Base-by-base conservation (phyloP, 768 basidiomycete genomes). In the Rhizopogon vesiculosus region DNA sequence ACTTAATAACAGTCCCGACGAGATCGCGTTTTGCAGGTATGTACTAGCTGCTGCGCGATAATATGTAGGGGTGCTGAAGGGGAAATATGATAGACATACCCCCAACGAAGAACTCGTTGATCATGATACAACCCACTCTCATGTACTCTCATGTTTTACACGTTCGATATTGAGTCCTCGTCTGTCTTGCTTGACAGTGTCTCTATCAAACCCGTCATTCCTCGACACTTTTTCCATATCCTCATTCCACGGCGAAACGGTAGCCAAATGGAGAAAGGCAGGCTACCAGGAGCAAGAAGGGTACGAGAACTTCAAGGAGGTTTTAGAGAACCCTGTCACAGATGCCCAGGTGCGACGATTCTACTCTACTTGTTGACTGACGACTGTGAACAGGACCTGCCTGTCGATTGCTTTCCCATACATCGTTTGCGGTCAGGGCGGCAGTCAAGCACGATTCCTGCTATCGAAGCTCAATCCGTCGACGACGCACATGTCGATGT, bases 81-180 rank as follows among this genome's bases (percentile, higher is more conserved):
- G 22, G 52, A 33, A 19, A 2, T 29, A 35, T 45, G 56, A 7
- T 53, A 96, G 95, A 61, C 97, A 98, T 71, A 83, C 97, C 40
- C 76, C 98, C 42, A 94, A 98, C 70, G 90, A 95, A 67, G 94
- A 95, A 98, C 72, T 98, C 96, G 13, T 75, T 99, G 56, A 97
- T 98, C 72, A 98, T 98, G 97, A 99, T 99, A 50, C 97, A 99
- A 71, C 97, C 97, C 3, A 99, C 97, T 7, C 83, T 99, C 50
- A 98, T 98, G 95, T 95, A n/a, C n/a, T n/a, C n/a, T n/a, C n/a
- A n/a, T n/a, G n/a, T n/a, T n/a, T n/a, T n/a, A 98, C 72, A 88
- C 89, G 7, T 90, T 98, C 68, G 97, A 99, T 67, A 82, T 85
- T 2, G 81, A 85, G 9, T 87, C 97, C 13, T 91, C 94, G 63